Conservation (phyloP, 306 rosid species). For the Arachis stenosperma region DNA sequence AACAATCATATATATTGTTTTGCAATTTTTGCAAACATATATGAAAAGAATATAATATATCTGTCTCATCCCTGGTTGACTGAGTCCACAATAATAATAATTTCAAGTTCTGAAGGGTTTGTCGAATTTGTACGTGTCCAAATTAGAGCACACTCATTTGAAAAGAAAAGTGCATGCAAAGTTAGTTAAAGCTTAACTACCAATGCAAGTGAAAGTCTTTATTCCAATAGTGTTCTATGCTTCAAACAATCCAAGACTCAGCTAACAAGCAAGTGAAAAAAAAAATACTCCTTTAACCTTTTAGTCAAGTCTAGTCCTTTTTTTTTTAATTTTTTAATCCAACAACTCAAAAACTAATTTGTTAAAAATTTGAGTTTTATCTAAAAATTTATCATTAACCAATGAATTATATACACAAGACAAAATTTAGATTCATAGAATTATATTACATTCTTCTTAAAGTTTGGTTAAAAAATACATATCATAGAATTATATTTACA, state of each 20-base stretch:
- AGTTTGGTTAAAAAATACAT: too few species aligned
- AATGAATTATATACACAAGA: too few species aligned
- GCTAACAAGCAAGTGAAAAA: slow-evolving; percentile 4
- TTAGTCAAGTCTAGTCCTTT: neutral
- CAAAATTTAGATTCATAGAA: too few species aligned
- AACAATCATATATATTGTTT: neutral
- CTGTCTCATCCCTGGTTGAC: neutral
- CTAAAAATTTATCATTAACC: too few species aligned
- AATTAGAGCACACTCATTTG: neutral
- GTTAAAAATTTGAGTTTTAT: too few species aligned
- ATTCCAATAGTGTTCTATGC: neutral
- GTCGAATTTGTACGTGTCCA: neutral
- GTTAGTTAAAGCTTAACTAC: neutral
- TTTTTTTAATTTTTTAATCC: too few species aligned
- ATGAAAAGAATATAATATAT: neutral
- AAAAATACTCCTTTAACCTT: neutral
- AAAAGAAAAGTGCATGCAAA: neutral
- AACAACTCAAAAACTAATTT: too few species aligned
- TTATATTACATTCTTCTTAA: too few species aligned
- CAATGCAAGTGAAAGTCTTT: neutral
- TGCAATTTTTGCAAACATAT: slow-evolving; percentile 13
- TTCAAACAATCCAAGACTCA: slow-evolving; percentile 1
- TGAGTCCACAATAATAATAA: neutral
- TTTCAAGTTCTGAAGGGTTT: neutral
- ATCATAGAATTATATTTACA: too few species aligned